These are phyloP conservation scores for Pestalotiopsis sp. DNA, from an alignment of 2,329 filamentous ascomycete genomes.

Conservation along the genomic window DNA sequence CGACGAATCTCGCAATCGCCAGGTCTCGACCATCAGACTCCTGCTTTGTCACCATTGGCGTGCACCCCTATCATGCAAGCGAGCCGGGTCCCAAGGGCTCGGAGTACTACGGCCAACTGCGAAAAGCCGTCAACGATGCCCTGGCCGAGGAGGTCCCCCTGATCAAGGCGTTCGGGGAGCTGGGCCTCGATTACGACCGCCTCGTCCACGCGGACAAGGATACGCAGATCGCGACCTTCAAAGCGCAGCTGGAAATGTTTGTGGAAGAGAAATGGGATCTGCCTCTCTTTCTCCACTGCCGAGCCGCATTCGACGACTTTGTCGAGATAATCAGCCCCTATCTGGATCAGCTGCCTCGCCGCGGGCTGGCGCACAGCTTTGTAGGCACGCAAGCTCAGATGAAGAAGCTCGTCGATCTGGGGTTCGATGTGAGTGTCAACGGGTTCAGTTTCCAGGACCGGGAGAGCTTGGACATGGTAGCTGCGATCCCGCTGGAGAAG, in stretches of 20 bases:
- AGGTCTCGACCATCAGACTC: conserved; percentile 26
- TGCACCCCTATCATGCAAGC: conserved; percentile 52
- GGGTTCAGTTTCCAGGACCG: conserved; percentile 46
- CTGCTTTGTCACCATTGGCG: conserved; percentile 49
- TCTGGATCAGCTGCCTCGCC: conserved; percentile 34
- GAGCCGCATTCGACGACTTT: conserved; percentile 46
- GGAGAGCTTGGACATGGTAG: conserved; percentile 44
- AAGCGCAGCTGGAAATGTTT: conserved; percentile 42
- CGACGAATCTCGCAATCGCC: conserved; percentile 30
- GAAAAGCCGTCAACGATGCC: conserved; percentile 23
- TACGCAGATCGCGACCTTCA: conserved; percentile 41
- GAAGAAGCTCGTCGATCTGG: conserved; percentile 32
- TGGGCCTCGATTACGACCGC: conserved; percentile 53
- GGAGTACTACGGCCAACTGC: conserved; percentile 27
- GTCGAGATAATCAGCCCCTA: conserved; percentile 42
- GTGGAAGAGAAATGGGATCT: conserved; percentile 32
- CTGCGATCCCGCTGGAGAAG: conserved; percentile 38
- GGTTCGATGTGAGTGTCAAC: conserved; percentile 50
- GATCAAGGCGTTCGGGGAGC: conserved; percentile 49
- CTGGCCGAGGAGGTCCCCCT: conserved; percentile 27
- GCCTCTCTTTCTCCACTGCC: conserved; percentile 44
- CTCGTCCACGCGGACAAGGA: conserved; percentile 44
- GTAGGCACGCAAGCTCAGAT: conserved; percentile 42
- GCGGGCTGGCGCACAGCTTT: conserved; percentile 42
- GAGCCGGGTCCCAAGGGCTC: conserved; percentile 37